Base-by-base conservation (phyloP, 257 asterid genomes). In the Rhazya stricta region DNA sequence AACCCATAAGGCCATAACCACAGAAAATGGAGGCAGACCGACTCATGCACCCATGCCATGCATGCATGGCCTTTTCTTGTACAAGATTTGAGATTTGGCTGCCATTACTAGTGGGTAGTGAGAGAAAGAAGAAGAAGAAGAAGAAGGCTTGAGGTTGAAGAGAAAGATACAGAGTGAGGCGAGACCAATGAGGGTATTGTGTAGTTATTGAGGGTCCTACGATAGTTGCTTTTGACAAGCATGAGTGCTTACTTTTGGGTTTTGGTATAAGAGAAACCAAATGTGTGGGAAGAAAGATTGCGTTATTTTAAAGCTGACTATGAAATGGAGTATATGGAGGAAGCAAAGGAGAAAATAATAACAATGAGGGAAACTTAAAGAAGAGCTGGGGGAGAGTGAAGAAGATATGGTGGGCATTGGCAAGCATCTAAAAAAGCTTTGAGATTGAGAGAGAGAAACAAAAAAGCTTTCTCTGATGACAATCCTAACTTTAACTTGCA, bases 291-390 rank as follows among this genome's bases (percentile, higher is more conserved):
- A 80, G 79, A 89, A 85, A 81, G 90, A 83, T 83, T 88, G 97
- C 96, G 96, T 92, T 82, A 79, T 80, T 85, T 79, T 78, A 74
- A 92, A 92, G 97, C 97, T 29, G 86, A 85, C 85, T 74, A 71
- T 57, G 62, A 25, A 54, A 72, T 16, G 3, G 16, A 1, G 32
- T 62, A 15, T 5, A 11, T 50, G 68, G 42, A 29, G 74, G 73
- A 66, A 74, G 66, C 75, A 76, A 78, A 58, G 36, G 57, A 54
- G 57, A 66, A 78, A 70, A 69, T 53, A 74, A 78, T 65, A 57
- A 51, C 46, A 74, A 63, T 46, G 70, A 66, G 73, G 68, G 75
- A 79, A 79, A 66, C 77, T 67, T 46, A 73, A 83, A 79, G 78
- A 61, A 73, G 78, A 72, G 46, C 63, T 23, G 39, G 69, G 77